Percentiles rank a stretch among this genome's conserved stretches.
Evolutionary conservation across 345 rosid species (phyloP).

Genomic region (Linum tenue): DNA sequence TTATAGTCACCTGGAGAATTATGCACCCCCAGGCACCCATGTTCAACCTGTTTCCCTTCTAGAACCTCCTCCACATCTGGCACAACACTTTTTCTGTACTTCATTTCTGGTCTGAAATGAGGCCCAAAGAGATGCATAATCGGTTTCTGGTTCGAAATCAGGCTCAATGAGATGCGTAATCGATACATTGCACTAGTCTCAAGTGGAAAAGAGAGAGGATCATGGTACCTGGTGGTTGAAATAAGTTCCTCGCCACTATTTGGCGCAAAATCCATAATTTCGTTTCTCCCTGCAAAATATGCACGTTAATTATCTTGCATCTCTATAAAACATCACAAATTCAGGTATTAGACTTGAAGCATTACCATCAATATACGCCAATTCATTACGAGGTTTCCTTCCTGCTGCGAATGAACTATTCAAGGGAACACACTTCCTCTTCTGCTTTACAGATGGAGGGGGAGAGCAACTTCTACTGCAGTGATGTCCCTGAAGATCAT

Average conservation of each 20-base stretch:
- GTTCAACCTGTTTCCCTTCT: constrained; percentile 13
- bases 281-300: constrained; percentile 26
- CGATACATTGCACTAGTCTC: neutral
- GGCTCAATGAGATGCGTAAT: constrained; percentile 4
- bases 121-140: constrained; percentile 1
- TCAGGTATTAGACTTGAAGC: constrained; percentile 23
- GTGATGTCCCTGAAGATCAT: constrained; percentile 23
- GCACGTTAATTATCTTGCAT: constrained; percentile 15
- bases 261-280: constrained; percentile 21
- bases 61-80: constrained; percentile 20
- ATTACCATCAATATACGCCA: constrained; percentile 12
- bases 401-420: constrained; percentile 19
- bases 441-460: constrained; percentile 64
- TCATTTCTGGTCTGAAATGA: constrained; percentile 26
- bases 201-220: neutral
- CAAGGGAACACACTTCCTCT: constrained; percentile 50
- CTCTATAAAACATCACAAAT: constrained; percentile 23
- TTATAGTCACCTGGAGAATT: constrained; percentile 22
- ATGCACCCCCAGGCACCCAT: constrained; percentile 7
- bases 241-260: constrained; percentile 21
- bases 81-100: constrained; percentile 15
- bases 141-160: constrained; percentile 6
- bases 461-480: constrained; percentile 69
- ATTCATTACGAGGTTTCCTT: constrained; percentile 20
- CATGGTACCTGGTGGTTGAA: constrained; percentile 20